These are phyloP conservation scores for Lecanoromycetidae sp. DNA, from an alignment of 2,329 filamentous ascomycete genomes.

Conservation along the genomic window DNA sequence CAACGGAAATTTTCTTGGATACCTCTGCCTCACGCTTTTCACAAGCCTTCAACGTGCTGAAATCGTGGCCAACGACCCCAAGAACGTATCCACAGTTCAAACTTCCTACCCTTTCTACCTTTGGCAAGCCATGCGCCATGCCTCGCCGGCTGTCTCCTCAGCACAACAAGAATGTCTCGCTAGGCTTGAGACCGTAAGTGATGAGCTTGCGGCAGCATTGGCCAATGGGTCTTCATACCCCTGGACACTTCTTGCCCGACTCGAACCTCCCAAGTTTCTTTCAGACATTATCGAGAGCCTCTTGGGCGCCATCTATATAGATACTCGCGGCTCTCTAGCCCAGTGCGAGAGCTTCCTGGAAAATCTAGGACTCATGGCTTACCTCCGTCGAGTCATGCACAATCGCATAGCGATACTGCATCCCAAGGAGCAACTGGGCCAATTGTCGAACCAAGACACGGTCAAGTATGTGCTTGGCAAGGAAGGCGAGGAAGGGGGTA, in stretches of 20 bases:
- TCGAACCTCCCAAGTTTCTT: conserved; percentile 63
- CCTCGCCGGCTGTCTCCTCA: conserved; percentile 35
- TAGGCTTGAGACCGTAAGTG: conserved; percentile 39
- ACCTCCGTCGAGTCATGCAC: conserved; percentile 49
- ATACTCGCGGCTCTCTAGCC: conserved; percentile 51
- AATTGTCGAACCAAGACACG: conserved; percentile 39
- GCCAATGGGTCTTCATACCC: conserved; percentile 48
- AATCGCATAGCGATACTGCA: conserved; percentile 46
- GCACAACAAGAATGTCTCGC: conserved; percentile 35
- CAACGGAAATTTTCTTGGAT: conserved; percentile 60
- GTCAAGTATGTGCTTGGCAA: conserved; percentile 42
- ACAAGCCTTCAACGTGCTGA: conserved; percentile 20
- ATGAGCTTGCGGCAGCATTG: conserved; percentile 41
- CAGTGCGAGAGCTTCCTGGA: conserved; percentile 50
- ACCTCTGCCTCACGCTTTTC: conserved; percentile 51
- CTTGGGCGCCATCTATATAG: conserved; percentile 73
- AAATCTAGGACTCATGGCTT: conserved; percentile 51
- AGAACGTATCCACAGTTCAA: conserved; percentile 19
- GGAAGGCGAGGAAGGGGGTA: conserved; percentile 15
- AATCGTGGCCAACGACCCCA: not conserved
- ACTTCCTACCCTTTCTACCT: conserved; percentile 35
- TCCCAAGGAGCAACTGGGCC: conserved; percentile 57
- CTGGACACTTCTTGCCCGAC: conserved; percentile 57
- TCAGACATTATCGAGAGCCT: conserved; percentile 74
- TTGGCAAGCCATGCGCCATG: conserved; percentile 59